These are phyloP conservation scores for Leccinum longicurvipes DNA, from an alignment of 768 basidiomycete species.

Conservation along the genomic window DNA sequence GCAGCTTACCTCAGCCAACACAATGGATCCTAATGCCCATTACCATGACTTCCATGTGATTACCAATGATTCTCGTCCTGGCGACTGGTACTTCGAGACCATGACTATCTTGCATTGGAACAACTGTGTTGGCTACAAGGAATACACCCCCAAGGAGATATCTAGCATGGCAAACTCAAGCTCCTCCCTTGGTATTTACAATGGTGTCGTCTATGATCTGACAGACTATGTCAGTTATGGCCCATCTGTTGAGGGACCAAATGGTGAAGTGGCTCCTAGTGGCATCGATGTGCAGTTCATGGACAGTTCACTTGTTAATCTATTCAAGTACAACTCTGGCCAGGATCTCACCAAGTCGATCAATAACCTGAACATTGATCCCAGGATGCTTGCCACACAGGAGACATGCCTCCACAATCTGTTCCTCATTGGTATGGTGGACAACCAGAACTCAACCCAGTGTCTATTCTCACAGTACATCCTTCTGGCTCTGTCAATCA, in stretches of 20 bases:
- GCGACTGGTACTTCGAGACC: slow-evolving; percentile 16
- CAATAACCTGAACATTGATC: slow-evolving; percentile 56
- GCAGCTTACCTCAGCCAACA: slow-evolving; percentile 73
- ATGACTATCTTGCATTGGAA: slow-evolving; percentile 94
- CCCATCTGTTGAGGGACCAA: slow-evolving; percentile 53
- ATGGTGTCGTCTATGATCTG: slow-evolving; percentile 82
- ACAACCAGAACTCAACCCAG: background rate
- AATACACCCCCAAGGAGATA: slow-evolving; percentile 75
- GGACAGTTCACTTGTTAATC: slow-evolving; percentile 55
- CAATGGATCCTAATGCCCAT: slow-evolving; percentile 65
- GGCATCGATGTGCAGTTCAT: slow-evolving; percentile 61
- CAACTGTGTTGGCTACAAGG: slow-evolving; percentile 84
- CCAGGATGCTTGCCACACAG: slow-evolving; percentile 60
- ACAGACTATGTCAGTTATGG: slow-evolving; percentile 73
- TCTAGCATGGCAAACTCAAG: slow-evolving; percentile 61
- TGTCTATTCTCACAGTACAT: background rate
- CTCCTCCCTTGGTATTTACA: slow-evolving; percentile 75
- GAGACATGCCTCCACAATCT: slow-evolving; percentile 27
- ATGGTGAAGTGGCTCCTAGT: slow-evolving; percentile 42
- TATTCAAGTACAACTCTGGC: slow-evolving; percentile 76
- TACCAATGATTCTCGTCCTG: slow-evolving; percentile 49
- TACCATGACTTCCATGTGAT: slow-evolving; percentile 96
- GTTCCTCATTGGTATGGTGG: background rate
- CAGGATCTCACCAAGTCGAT: slow-evolving; percentile 74
- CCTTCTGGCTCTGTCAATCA: background rate